Base-by-base conservation (phyloP, 441 rosid species). In the Isatis lusitanica region DNA sequence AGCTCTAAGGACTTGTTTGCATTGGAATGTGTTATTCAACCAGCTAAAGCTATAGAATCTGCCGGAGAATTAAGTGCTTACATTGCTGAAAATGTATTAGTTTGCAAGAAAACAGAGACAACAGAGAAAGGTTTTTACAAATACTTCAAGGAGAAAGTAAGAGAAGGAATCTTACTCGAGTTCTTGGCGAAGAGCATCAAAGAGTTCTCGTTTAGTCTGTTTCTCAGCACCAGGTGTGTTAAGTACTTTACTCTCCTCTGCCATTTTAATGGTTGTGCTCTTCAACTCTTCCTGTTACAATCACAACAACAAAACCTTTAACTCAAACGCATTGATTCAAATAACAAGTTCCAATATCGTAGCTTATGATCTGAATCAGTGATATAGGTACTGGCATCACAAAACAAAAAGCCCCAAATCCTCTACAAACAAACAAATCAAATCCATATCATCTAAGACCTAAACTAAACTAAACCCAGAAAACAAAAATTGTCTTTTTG, bases 151-250 rank as follows among this genome's bases (percentile, higher is more conserved):
- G 35, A 18, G 55, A 21, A 21, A 50, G 1, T 18, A 50, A 3
- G 47, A 38, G 56, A 48, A 8, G 51, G 51, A 48, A 65, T 59
- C 84, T 76, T 74, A 92, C 98, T 95, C 99, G 30, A 92, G 96
- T 80, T 95, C 98, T 79, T 86, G 94, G 10, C 98, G 88, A 74
- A 95, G 94, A 17, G 96, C 94, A 74, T 95, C 99, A 64, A 92
- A 92, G 64, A 92, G 86, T 84, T 95, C 99, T 67, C 98, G 83
- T 83, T 95, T 95, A 39, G 98, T 90, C 83, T 92, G 99, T 73
- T 95, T 95, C 85, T 95, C 98, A 11, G 98, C 98, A n/a, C 98
- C 99, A 42, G 97, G 92, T 28, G 93, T 89, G 73, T 89, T 95
- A 8, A 95, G 88, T 64, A 95, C 98, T 86, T 85, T 95, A 79